Conservation (phyloP, 306 rosid genomes). For the Geum urbanum region DNA sequence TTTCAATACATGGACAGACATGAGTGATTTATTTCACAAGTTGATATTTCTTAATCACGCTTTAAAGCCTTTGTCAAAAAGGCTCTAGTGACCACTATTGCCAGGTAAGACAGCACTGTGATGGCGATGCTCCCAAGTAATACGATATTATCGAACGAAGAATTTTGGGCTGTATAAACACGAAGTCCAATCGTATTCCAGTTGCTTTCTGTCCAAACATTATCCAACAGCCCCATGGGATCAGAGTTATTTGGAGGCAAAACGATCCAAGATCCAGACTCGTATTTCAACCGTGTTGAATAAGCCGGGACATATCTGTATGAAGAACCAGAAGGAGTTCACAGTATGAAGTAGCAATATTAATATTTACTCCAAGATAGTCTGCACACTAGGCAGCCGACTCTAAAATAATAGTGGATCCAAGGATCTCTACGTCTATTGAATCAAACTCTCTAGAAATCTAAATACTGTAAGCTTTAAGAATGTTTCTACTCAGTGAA, state of each 20-base stretch:
- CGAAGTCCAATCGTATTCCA: conserved; percentile 79
- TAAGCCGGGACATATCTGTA: conserved; percentile 92
- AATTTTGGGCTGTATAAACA: conserved; percentile 55
- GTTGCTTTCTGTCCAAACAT: conserved; percentile 95
- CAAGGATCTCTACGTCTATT: not conserved
- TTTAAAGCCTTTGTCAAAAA: conserved; percentile 57
- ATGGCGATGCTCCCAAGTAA: conserved; percentile 60
- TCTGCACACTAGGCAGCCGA: not conserved
- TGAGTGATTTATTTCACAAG: not conserved
- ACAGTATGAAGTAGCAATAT: not conserved
- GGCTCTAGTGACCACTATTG: conserved; percentile 48
- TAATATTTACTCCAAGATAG: not conserved
- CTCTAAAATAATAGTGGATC: not conserved
- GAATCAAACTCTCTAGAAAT: not conserved
- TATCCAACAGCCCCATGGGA: conserved; percentile 61
- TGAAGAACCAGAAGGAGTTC: conserved; percentile 15
- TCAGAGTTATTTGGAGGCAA: conserved; percentile 72
- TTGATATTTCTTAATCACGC: conserved; percentile 49
- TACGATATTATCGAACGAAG: conserved; percentile 57
- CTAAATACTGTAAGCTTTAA: not conserved
- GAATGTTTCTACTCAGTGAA: conserved; percentile 15
- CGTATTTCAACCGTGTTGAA: conserved; percentile 66
- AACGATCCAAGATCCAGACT: conserved; percentile 69
- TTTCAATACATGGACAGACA: conserved; percentile 14
- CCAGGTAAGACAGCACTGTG: conserved; percentile 62